Evolutionary conservation across 371 early-diverging fungal species (phyloP).

Genomic region (Chytridium lagenaria): DNA sequence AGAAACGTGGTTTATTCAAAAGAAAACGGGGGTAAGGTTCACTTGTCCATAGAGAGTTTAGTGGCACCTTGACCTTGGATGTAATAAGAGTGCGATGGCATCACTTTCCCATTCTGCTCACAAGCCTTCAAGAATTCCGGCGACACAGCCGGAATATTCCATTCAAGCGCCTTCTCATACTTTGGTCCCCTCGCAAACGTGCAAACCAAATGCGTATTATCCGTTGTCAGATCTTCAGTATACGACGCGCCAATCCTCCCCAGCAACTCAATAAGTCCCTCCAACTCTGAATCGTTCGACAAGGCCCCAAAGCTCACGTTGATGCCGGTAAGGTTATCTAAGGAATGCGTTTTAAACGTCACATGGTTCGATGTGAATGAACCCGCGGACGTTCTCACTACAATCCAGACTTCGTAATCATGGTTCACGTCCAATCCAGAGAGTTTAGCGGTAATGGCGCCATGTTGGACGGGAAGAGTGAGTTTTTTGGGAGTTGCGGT

Average conservation of each 20-base stretch:
- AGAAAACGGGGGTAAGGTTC: not conserved
- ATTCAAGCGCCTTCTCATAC: constrained; percentile 84
- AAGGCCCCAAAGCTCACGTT: constrained; percentile 90
- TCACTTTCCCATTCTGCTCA: constrained; percentile 85
- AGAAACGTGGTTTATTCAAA: not conserved
- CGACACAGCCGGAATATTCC: constrained; percentile 90
- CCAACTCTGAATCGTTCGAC: constrained; percentile 67
- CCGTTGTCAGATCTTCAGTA: constrained; percentile 82
- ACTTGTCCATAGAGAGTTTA: not conserved
- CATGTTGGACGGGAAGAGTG: constrained; percentile 57
- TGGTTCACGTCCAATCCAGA: constrained; percentile 88
- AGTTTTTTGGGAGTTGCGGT: constrained; percentile 74
- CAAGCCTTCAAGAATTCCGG: constrained; percentile 94
- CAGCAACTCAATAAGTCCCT: constrained; percentile 76
- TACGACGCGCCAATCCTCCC: constrained; percentile 87
- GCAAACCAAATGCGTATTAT: constrained; percentile 91
- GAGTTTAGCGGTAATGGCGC: constrained; percentile 74
- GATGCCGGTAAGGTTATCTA: constrained; percentile 95
- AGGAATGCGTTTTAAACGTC: constrained; percentile 80
- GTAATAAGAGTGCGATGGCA: constrained; percentile 64
- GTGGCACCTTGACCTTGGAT: constrained; percentile 20
- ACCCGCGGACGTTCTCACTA: constrained; percentile 90
- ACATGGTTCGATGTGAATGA: constrained; percentile 77
- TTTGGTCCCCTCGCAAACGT: constrained; percentile 81
- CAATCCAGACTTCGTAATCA: constrained; percentile 85